Conservation (phyloP, 1,139 yeast species). For the Yamadazyma epiphylla region DNA sequence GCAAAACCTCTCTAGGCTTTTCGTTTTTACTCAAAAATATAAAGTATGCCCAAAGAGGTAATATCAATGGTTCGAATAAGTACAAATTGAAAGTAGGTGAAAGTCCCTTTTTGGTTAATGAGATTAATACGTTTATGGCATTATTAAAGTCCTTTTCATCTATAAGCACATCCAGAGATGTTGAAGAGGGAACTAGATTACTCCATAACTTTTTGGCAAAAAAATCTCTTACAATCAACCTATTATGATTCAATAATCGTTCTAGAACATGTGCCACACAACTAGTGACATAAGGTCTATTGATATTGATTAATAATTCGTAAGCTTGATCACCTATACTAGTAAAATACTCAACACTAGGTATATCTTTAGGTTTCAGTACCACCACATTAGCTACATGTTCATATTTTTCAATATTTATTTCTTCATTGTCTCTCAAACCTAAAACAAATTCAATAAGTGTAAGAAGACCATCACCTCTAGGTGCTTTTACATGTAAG, state of each 20-base stretch:
- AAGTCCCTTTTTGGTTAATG: slow-evolving; percentile 54
- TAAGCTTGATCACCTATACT: slow-evolving; percentile 58
- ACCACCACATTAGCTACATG: slow-evolving; percentile 61
- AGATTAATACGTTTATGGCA: slow-evolving; percentile 59
- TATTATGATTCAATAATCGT: slow-evolving; percentile 50
- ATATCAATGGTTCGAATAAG: slow-evolving; percentile 42
- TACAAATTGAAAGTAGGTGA: slow-evolving; percentile 37
- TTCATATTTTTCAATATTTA: slow-evolving; percentile 61
- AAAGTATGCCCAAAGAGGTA: slow-evolving; percentile 61
- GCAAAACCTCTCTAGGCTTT: slow-evolving; percentile 41
- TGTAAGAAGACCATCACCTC: slow-evolving; percentile 61
- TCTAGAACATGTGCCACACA: slow-evolving; percentile 56
- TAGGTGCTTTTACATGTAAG: slow-evolving; percentile 52
- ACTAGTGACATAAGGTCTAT: slow-evolving; percentile 58
- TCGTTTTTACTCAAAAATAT: slow-evolving; percentile 41
- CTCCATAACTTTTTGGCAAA: slow-evolving; percentile 48
- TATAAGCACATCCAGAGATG: slow-evolving; percentile 20
- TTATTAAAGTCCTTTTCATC: slow-evolving; percentile 55
- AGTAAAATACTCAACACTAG: slow-evolving; percentile 48
- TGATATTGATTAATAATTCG: slow-evolving; percentile 52
- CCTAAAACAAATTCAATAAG: slow-evolving; percentile 78
- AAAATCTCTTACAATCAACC: slow-evolving; percentile 55
- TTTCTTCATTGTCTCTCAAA: slow-evolving; percentile 65
- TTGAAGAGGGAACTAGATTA: slow-evolving; percentile 31
- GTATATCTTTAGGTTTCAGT: slow-evolving; percentile 53